Base-by-base conservation (phyloP, 2,329 filamentous ascomycete genomes). In the Arthrobotrys sinensis region DNA sequence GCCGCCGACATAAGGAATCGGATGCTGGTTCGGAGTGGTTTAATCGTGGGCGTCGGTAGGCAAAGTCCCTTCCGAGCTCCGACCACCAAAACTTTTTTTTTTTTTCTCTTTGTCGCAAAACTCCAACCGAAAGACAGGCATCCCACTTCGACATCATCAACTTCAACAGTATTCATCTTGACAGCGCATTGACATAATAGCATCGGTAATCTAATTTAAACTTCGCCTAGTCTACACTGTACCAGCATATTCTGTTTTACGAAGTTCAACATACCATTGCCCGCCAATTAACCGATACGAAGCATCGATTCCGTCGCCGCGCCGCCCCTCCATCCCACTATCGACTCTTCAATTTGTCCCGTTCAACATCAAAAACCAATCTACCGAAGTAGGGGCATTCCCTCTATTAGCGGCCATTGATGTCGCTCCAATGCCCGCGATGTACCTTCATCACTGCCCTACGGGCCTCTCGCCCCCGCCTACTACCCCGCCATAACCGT, bases 381-480 rank as follows among this genome's bases (percentile, higher is more conserved):
- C 28, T 3, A 24, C 11, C 1, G 11, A 60, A 60, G 28, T 43
- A 43, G 55, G 32, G n/a, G 10, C 4, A 14, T 16, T 8, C 36
- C 55, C 5, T 43, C 11, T 14, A 60, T 14, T 36, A 43, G 43
- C 46, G 43, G n/a, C 48, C 38, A 73, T 66, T 66, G 57, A 77
- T 77, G 73, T 77, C 73, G 43, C 66, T 77, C 52, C 73, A 62
- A 63, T 77, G 73, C 36, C 66, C 73, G 50, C 57, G 66, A 71
- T 71, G 73, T 32, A 45, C 57, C 19, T 62, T 67, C 66, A 63
- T 67, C 66, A 50, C 73, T 19, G 45, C 60, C 21, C 48, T 67
- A 24, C 67, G 60, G 43, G 36, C 32, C 43, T 21, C 14, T 4
- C 62, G 70, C 28, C 71, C 66, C 66, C 53, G 43, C 65, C 65